Percentiles rank a stretch among this genome's conserved stretches.
These are phyloP conservation scores for Rhinocladiella similis DNA, from an alignment of 2,329 filamentous ascomycete species.

Conservation along the genomic window DNA sequence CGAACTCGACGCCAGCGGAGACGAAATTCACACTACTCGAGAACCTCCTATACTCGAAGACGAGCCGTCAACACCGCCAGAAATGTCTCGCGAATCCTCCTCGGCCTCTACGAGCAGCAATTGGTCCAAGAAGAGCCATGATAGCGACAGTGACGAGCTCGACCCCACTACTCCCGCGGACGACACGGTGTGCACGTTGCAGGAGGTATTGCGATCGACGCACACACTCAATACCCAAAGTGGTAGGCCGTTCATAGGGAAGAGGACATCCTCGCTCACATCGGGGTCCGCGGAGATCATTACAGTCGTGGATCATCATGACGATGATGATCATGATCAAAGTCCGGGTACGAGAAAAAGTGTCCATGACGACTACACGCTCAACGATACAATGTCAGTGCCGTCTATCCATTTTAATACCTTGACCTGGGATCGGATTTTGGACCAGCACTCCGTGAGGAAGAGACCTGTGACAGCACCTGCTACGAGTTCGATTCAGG, in stretches of 20 bases:
- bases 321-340: not conserved
- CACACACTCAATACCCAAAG: not conserved
- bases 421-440: slow-evolving; percentile 28
- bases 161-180: slow-evolving; percentile 10
- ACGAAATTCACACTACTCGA: not conserved
- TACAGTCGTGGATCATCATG: slow-evolving; percentile 4
- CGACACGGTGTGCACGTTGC: slow-evolving; percentile 12
- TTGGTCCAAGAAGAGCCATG: slow-evolving; percentile 14
- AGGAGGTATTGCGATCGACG: slow-evolving; percentile 18
- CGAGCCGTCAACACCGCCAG: slow-evolving; percentile 13
- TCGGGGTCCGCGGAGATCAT: not conserved
- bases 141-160: slow-evolving; percentile 9
- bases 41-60: slow-evolving; percentile 7
- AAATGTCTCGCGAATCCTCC: slow-evolving; percentile 29
- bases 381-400: slow-evolving; percentile 10
- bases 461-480: slow-evolving; percentile 4
- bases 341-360: too few relatives aligned
- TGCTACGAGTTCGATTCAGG: not conserved
- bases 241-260: not conserved
- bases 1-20: slow-evolving; percentile 15
- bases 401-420: slow-evolving; percentile 30
- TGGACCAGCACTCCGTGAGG: slow-evolving; percentile 10
- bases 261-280: not conserved
- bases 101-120: slow-evolving; percentile 19
- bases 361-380: not conserved